These are phyloP conservation scores for Termitomyces sp. DNA, from an alignment of 1,284 basidiomycete genomes.

Conservation along the genomic window DNA sequence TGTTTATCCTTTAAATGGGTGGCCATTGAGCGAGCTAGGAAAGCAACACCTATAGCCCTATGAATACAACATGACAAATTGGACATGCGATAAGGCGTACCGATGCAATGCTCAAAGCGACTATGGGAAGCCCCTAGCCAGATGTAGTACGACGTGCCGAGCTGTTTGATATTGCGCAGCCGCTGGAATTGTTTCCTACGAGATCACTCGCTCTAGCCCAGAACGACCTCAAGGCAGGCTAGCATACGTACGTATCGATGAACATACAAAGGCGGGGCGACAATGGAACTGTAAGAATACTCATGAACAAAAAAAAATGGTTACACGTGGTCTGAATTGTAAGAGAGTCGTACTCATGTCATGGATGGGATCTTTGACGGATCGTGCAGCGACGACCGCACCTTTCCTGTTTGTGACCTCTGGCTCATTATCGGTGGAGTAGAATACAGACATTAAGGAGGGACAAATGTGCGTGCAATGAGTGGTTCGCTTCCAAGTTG, in stretches of 20 bases:
- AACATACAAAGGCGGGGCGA: conserved; percentile 31
- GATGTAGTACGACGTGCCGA: conserved; percentile 69
- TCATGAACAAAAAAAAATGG: neutral
- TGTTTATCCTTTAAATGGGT: conserved; percentile 54
- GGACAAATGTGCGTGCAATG: neutral
- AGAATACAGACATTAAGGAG: neutral
- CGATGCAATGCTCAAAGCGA: conserved; percentile 75
- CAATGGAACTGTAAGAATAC: conserved; percentile 29
- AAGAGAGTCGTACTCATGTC: conserved; percentile 16
- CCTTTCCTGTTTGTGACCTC: neutral
- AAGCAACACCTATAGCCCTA: conserved; percentile 52
- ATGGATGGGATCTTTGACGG: conserved; percentile 20
- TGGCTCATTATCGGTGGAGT: conserved; percentile 2
- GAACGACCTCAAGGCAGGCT: neutral
- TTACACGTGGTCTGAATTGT: too few relatives aligned
- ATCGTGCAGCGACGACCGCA: conserved; percentile 2
- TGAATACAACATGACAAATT: neutral
- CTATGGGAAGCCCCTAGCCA: conserved; percentile 75
- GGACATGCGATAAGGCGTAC: conserved; percentile 31
- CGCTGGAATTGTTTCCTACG: conserved; percentile 73
- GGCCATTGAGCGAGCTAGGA: conserved; percentile 59
- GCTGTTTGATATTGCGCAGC: conserved; percentile 68
- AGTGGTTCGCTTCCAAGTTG: neutral
- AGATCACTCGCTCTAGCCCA: neutral
- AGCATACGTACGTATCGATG: conserved; percentile 40